Evolutionary conservation across 2,329 filamentous ascomycete species (phyloP), one percentile per base, ranked within the genome.

Genomic region (Neofusicoccum sp.): DNA sequence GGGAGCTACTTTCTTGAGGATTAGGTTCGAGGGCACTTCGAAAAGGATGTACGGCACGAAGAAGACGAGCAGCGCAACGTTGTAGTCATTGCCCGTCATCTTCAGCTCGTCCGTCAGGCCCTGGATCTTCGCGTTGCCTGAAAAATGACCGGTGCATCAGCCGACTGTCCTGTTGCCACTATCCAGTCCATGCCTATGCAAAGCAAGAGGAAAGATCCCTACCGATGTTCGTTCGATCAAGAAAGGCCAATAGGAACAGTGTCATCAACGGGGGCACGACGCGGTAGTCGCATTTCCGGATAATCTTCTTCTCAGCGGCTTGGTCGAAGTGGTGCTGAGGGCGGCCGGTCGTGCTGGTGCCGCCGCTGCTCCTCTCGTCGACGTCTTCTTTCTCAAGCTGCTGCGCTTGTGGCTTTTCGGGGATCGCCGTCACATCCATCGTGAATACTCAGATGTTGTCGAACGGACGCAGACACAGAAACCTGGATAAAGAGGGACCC

Each of bases 1-100:
- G 0, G 82, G 82, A 43, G 78, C 73, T 0, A 83, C 84, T 1
- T 78, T 75, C 62, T 85, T 85, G 9, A 86, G 76, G 8, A 85
- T 72, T 62, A 86, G 83, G 63, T 86, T 86, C 65, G 82, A 84
- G 0, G 84, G 84, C 2, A 69, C 72, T 61, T 59, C 57, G 60
- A 76, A 70, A 7, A 74, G 62, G 26, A 76, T 72, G 60, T 78
- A 78, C 0, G 72, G 70, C 34, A 76, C 75, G 67, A 89, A 89
- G 70, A 87, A 89, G 0, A 88, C 68, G 0, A 85, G 88, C 44
- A 88, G 68, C 0, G 84, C 84, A 0, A 82, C 84, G 1, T 88
- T 77, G 64, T 89, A 89, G 63, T 88, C 77, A 47, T 86, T 84
- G 1, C 83, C 85, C 14, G 60, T 48, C 58, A 74, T 64, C 3